Base-by-base conservation (phyloP, 139 green algal species). In the Gonium pectorale region DNA sequence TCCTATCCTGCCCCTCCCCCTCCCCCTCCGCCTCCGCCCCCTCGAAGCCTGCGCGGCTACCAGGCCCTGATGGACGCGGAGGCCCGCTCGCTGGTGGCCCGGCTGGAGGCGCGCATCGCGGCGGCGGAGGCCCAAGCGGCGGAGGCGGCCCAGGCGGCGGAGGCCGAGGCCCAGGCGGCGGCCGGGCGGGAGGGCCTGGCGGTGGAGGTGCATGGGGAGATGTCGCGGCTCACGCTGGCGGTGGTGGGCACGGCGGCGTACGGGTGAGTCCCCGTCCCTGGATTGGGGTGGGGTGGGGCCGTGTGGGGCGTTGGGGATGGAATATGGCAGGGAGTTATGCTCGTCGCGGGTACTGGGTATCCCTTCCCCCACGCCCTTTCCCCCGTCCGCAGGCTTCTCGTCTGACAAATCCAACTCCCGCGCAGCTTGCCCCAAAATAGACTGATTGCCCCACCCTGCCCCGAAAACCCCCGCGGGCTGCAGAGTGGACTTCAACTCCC, bases 221-320 rank as follows among this genome's bases (percentile, higher is more conserved):
- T 90, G 37, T 78, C 63, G 40, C 41, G 59, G 13, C 27, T 83
- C 8, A 90, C 86, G 11, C 84, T 90, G 86, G 41, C 62, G 40
- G 82, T 87, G 52, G 86, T 90, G 40, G 86, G 79, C 2, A 81
- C 71, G 3, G 31, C 72, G 0, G 86, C 86, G 60, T 83, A 82
- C 49, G 85, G 85, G 85, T 89, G 77, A 70, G 83, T 52, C 37
- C 21, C n/a, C n/a, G n/a, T n/a, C n/a, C n/a, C n/a, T n/a, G n/a
- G n/a, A n/a, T n/a, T n/a, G n/a, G n/a, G n/a, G n/a, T n/a, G n/a
- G n/a, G n/a, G n/a, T n/a, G n/a, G n/a, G n/a, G n/a, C n/a, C n/a
- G n/a, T n/a, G n/a, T n/a, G n/a, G n/a, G n/a, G n/a, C n/a, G n/a
- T n/a, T n/a, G n/a, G n/a, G n/a, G n/a, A n/a, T n/a, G n/a, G n/a